Percentiles rank a stretch among this genome's conserved stretches.
Evolutionary conservation across 1,139 yeast genomes (phyloP).

Genomic region (Debaryomyces nepalensis): DNA sequence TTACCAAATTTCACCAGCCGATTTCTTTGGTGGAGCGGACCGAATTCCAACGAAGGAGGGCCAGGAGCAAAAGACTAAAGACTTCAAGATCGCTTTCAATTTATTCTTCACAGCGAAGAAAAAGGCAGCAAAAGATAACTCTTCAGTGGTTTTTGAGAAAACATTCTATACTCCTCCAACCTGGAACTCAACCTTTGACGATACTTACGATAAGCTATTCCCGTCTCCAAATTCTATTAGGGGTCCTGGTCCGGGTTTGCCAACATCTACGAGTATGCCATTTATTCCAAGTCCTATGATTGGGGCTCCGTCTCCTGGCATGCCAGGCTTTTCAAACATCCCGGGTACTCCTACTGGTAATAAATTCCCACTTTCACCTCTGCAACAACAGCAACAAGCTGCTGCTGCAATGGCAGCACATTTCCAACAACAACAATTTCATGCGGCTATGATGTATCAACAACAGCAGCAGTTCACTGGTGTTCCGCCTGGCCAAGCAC

Average conservation of each 20-base stretch:
- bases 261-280: constrained; percentile 26
- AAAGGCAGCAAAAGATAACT: constrained; percentile 38
- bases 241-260: constrained; percentile 25
- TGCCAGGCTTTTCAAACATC: constrained; percentile 22
- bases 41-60: constrained; percentile 53
- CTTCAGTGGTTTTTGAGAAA: constrained; percentile 48
- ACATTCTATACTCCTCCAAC: constrained; percentile 82
- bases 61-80: constrained; percentile 39
- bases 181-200: constrained; percentile 68
- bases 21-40: constrained; percentile 53
- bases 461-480: constrained; percentile 35
- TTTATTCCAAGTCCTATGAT: constrained; percentile 42
- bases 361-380: constrained; percentile 32
- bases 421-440: constrained; percentile 44
- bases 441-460: constrained; percentile 46
- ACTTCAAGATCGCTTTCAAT: constrained; percentile 58
- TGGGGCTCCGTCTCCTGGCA: constrained; percentile 21
- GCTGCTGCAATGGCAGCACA: constrained; percentile 41
- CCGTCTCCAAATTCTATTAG: constrained; percentile 29
- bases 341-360: constrained; percentile 21
- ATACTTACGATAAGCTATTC: constrained; percentile 53
- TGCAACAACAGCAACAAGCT: constrained; percentile 30
- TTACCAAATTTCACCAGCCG: constrained; percentile 48
- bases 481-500: constrained; percentile 42
- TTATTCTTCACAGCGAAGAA: constrained; percentile 52